phyloP scores from a whole-genome alignment of 768 basidiomycete genomes.

The Amanita jacksonii region DNA sequence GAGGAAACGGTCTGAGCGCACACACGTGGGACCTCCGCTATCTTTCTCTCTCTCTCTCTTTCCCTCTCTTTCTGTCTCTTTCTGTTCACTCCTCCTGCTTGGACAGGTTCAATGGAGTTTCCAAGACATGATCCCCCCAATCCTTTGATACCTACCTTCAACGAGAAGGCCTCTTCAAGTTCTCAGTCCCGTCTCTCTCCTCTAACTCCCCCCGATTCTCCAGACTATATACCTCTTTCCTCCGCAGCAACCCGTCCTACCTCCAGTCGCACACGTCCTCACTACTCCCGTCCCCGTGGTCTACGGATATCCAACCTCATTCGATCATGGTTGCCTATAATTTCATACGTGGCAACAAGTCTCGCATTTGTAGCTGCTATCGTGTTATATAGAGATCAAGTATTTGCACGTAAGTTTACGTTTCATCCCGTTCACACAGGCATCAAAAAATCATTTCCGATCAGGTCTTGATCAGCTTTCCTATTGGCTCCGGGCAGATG shows the following conservation, averaged over 20 bases:
- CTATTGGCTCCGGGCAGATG: slow-evolving; percentile 64
- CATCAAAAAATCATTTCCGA: background rate
- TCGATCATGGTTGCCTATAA: slow-evolving; percentile 68
- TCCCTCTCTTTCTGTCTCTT: slow-evolving; percentile 7
- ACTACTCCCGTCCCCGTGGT: slow-evolving; percentile 31
- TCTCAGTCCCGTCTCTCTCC: background rate
- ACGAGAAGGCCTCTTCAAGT: slow-evolving; percentile 3
- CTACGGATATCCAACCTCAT: slow-evolving; percentile 50
- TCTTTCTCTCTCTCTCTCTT: too few relatives aligned
- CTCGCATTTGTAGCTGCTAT: slow-evolving; percentile 74
- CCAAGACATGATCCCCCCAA: background rate
- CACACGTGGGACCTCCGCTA: slow-evolving; percentile 4
- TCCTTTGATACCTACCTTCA: background rate
- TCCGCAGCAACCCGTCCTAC: slow-evolving; percentile 16
- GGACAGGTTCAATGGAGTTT: slow-evolving; percentile 25
- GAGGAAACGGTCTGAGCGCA: background rate
- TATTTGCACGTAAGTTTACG: slow-evolving; percentile 62
- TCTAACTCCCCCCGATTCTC: background rate
- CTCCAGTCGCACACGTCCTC: slow-evolving; percentile 10
- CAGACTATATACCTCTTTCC: slow-evolving; percentile 18
- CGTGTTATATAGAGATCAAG: slow-evolving; percentile 71
- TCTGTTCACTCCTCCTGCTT: slow-evolving; percentile 16
- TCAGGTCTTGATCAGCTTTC: slow-evolving; percentile 72
- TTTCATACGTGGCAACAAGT: slow-evolving; percentile 69
- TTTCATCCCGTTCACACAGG: background rate